These are phyloP conservation scores for Cardiospermum halicacabum DNA, from an alignment of 345 rosid species.

Conservation along the genomic window DNA sequence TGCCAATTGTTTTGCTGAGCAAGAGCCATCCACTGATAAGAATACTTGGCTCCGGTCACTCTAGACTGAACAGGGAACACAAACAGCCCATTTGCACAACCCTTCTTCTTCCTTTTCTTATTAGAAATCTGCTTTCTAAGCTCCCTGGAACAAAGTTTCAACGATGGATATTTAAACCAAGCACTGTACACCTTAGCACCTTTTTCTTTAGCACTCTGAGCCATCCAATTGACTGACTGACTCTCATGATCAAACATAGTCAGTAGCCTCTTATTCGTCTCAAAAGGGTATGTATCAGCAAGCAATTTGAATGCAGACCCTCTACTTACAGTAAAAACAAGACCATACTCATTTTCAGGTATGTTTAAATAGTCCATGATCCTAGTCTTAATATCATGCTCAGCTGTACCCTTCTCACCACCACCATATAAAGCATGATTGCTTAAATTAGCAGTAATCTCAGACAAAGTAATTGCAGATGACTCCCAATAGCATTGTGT, in stretches of 20 bases:
- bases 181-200: slow-evolving; percentile 80
- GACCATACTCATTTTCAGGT: slow-evolving; percentile 83
- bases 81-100: slow-evolving; percentile 68
- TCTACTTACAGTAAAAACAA: slow-evolving; percentile 83
- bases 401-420: slow-evolving; percentile 70
- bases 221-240: slow-evolving; percentile 91
- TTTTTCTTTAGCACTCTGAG: slow-evolving; percentile 76
- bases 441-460: slow-evolving; percentile 81
- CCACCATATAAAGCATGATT: slow-evolving; percentile 84
- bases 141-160: slow-evolving; percentile 82
- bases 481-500: slow-evolving; percentile 69
- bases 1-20: slow-evolving; percentile 89
- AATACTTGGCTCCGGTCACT: slow-evolving; percentile 78
- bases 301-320: slow-evolving; percentile 83
- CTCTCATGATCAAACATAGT: slow-evolving; percentile 95
- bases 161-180: slow-evolving; percentile 87
- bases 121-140: slow-evolving; percentile 62
- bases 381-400: slow-evolving; percentile 72
- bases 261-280: slow-evolving; percentile 58
- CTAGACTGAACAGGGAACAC: slow-evolving; percentile 88
- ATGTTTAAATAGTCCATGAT: slow-evolving; percentile 84
- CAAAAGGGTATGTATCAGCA: slow-evolving; percentile 81
- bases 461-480: slow-evolving; percentile 68
- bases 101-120: slow-evolving; percentile 80
- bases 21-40: slow-evolving; percentile 87